phyloP scores from a whole-genome alignment of 768 basidiomycete species.

The Lactarius sp. region DNA sequence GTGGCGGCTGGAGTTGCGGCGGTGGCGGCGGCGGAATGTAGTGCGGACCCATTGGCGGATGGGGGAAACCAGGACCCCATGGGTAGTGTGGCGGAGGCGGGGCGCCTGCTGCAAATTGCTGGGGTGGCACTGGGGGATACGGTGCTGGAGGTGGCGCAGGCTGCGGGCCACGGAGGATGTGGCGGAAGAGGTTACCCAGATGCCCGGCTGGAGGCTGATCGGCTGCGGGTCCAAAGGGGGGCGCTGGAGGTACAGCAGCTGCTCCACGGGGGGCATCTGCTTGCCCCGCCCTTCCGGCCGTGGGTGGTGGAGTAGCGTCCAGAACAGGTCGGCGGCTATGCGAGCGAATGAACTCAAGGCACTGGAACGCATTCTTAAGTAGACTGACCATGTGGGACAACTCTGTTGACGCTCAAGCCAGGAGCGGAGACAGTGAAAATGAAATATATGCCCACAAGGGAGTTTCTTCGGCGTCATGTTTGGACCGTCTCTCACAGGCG shows the following conservation, averaged over 20 bases:
- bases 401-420: constrained; percentile 99
- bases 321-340: constrained; percentile 26
- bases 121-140: constrained; percentile 24
- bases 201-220: constrained; percentile 34
- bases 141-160: constrained; percentile 24
- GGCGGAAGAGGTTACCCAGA: constrained; percentile 28
- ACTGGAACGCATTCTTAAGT: constrained; percentile 4
- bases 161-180: constrained; percentile 20
- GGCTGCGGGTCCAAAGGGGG: constrained; percentile 33
- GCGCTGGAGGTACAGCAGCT: constrained; percentile 31
- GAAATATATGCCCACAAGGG: constrained; percentile 96
- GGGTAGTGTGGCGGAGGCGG: constrained; percentile 50
- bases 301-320: constrained; percentile 14
- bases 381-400: constrained; percentile 90
- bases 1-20: constrained; percentile 22
- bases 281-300: constrained; percentile 18
- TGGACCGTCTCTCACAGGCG: constrained; percentile 53
- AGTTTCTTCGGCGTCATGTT: constrained; percentile 97
- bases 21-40: constrained; percentile 27
- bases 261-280: constrained; percentile 20
- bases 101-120: constrained; percentile 27
- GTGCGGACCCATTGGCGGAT: constrained; percentile 44
- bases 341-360: constrained; percentile 13
- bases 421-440: constrained; percentile 93
- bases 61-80: constrained; percentile 56